Evolutionary conservation across 2,329 filamentous ascomycete species (phyloP).

Genomic region (Fusarium pininemorale): DNA sequence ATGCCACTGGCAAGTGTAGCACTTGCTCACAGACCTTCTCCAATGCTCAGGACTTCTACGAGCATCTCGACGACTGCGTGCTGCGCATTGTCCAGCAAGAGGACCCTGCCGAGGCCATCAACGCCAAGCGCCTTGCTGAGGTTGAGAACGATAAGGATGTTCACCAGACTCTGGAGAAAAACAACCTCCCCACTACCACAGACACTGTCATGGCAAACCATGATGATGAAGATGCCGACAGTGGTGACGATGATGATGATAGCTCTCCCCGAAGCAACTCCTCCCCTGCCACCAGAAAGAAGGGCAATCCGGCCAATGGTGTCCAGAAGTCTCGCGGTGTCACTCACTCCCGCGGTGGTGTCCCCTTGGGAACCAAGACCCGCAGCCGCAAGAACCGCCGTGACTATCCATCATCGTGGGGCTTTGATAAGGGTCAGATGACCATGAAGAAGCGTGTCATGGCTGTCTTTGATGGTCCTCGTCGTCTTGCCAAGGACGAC

Average conservation of each 20-base stretch:
- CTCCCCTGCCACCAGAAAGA: conserved; percentile 60
- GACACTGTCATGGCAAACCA: conserved; percentile 52
- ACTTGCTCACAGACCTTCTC: conserved; percentile 91
- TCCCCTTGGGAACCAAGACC: conserved; percentile 63
- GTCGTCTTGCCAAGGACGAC: conserved; percentile 95
- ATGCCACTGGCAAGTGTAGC: conserved; percentile 92
- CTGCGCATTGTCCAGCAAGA: conserved; percentile 77
- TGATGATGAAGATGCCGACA: conserved; percentile 63
- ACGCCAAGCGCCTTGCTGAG: conserved; percentile 71
- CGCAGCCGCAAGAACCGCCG: conserved; percentile 88
- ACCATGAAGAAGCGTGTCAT: conserved; percentile 98
- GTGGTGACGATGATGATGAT: conserved; percentile 64
- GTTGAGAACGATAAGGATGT: conserved; percentile 72
- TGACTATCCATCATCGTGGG: conserved; percentile 94
- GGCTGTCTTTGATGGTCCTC: conserved; percentile 87
- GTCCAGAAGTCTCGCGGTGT: conserved; percentile 75
- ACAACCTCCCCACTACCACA: conserved; percentile 62
- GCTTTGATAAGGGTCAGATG: conserved; percentile 91
- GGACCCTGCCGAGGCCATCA: conserved; percentile 74
- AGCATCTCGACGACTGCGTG: conserved; percentile 87
- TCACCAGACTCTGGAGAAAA: conserved; percentile 70
- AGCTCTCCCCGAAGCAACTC: conserved; percentile 57
- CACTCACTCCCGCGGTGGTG: conserved; percentile 81
- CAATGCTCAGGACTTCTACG: conserved; percentile 97
- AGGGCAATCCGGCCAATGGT: conserved; percentile 64